A percentile compares a stretch with the other conserved stretches of the same genome.
phyloP scores from a whole-genome alignment of 345 rosid genomes.

The Salix arbutifolia region DNA sequence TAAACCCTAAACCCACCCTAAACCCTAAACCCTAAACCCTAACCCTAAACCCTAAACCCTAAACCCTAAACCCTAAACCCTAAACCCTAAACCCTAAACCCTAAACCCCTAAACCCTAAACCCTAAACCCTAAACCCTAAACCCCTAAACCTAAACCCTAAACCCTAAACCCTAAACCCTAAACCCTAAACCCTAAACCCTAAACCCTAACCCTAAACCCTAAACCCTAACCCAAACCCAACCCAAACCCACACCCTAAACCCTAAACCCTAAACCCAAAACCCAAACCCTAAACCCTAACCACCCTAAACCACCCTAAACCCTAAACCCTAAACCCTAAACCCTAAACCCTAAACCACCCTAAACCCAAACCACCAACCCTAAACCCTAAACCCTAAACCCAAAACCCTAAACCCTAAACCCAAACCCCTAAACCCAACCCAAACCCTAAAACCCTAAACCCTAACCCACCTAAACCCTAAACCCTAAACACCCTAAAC shows the following conservation, averaged over 20 bases:
- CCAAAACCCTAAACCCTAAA: not conserved
- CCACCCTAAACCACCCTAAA: not conserved
- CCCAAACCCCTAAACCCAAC: slow-evolving; percentile 2
- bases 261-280: not conserved
- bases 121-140: slow-evolving; percentile 8
- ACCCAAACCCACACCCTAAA: not conserved
- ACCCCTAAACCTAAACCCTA: slow-evolving; percentile 4
- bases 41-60: not conserved
- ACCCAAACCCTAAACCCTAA: not conserved
- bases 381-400: not conserved
- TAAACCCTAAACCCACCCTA: slow-evolving; percentile 2
- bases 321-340: not conserved
- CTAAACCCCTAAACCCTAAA: not conserved
- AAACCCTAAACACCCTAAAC: not conserved
- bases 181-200: slow-evolving; percentile 10
- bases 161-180: slow-evolving; percentile 7
- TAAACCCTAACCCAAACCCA: not conserved
- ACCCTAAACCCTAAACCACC: not conserved
- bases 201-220: slow-evolving; percentile 5
- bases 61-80: not conserved
- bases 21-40: slow-evolving; percentile 1
- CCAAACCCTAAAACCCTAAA: slow-evolving; percentile 12
- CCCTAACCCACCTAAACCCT: slow-evolving; percentile 12
- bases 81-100: not conserved
- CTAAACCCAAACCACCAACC: not conserved